Conservation (phyloP, 495 filamentous ascomycete species). For the Hypoxylon subgilvum region DNA sequence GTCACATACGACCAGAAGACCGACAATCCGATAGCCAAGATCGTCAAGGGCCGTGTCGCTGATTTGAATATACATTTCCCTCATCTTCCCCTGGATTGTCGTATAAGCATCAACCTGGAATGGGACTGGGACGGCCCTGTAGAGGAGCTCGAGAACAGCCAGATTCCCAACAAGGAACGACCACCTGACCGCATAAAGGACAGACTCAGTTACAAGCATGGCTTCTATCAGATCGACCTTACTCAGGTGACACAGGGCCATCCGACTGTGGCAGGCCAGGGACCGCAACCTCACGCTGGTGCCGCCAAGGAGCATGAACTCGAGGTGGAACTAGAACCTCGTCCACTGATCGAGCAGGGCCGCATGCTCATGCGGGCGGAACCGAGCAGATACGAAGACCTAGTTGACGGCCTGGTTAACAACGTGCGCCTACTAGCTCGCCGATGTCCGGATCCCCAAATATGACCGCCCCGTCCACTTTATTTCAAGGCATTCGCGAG, state of each 20-base stretch:
- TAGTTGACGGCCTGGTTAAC: constrained; percentile 83
- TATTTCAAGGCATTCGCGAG: no score
- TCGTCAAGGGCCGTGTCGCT: constrained; percentile 85
- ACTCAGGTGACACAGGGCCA: constrained; percentile 73
- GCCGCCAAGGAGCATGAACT: constrained; percentile 80
- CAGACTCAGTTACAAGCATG: constrained; percentile 83
- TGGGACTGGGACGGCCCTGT: constrained; percentile 79
- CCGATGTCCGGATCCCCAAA: constrained; percentile 19
- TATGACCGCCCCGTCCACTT: no score
- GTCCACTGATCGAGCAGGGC: constrained; percentile 72
- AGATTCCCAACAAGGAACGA: constrained; percentile 49
- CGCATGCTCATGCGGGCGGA: constrained; percentile 60
- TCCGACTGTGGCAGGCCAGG: constrained; percentile 36
- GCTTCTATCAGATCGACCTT: constrained; percentile 84
- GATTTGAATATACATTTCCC: constrained; percentile 83
- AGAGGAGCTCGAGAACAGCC: constrained; percentile 54
- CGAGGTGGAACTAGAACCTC: constrained; percentile 79
- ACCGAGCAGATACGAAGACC: constrained; percentile 70
- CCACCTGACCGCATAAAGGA: constrained; percentile 78
- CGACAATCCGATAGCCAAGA: constrained; percentile 74
- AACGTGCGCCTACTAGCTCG: constrained; percentile 77
- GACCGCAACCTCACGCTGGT: constrained; percentile 17
- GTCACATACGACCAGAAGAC: constrained; percentile 78
- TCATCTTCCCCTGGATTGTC: constrained; percentile 74
- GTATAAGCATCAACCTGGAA: constrained; percentile 89